phyloP scores from a whole-genome alignment of 1,139 yeast species.

The Arxiozyma slooffiae region DNA sequence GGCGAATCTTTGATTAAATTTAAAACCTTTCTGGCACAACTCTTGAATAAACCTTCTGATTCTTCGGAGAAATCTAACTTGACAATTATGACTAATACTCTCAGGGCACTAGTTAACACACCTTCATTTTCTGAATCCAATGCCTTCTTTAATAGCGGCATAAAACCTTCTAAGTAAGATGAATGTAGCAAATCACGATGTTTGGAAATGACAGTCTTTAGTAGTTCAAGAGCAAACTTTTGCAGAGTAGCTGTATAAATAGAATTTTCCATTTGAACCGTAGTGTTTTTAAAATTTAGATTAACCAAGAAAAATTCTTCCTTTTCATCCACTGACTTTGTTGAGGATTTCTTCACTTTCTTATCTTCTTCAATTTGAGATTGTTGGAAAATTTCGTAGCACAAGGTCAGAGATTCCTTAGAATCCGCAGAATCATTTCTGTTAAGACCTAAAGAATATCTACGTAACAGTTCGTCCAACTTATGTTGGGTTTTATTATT shows the following conservation, averaged over 20 bases:
- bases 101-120: constrained; percentile 58
- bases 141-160: constrained; percentile 59
- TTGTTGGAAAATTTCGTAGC: constrained; percentile 63
- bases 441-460: constrained; percentile 68
- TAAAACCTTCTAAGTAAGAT: constrained; percentile 57
- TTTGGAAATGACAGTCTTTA: constrained; percentile 61
- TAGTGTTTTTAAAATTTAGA: constrained; percentile 48
- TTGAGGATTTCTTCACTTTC: constrained; percentile 19
- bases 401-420: constrained; percentile 53
- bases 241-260: constrained; percentile 52
- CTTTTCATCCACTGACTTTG: constrained; percentile 27
- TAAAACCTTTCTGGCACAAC: constrained; percentile 55
- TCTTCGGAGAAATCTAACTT: constrained; percentile 55
- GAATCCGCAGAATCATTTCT: constrained; percentile 51
- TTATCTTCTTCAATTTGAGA: constrained; percentile 33
- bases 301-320: constrained; percentile 64
- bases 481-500: constrained; percentile 62
- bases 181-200: constrained; percentile 50
- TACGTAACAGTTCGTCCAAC: constrained; percentile 66
- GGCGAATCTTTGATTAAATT: constrained; percentile 67
- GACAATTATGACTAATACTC: constrained; percentile 51
- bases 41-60: constrained; percentile 43
- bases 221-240: constrained; percentile 66
- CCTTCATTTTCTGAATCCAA: constrained; percentile 62
- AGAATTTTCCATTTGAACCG: constrained; percentile 43